A percentile compares a stretch with the other conserved stretches of the same genome.
Evolutionary conservation across 805 yeast genomes (phyloP).

Genomic region (Metschnikowia kunwiensis): DNA sequence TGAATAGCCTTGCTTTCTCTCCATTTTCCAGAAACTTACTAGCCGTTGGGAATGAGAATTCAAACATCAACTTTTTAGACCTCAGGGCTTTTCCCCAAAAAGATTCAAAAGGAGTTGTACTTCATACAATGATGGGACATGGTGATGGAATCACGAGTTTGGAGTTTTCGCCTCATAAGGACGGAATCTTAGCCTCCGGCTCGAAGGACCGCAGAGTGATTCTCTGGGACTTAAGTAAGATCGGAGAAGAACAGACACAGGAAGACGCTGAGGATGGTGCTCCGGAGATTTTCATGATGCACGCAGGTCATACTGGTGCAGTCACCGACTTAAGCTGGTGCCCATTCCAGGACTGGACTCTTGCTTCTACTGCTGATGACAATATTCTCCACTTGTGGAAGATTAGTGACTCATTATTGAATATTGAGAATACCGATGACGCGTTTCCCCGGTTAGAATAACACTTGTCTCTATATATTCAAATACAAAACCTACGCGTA

Average conservation of each 20-base stretch:
- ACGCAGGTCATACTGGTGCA: conserved; percentile 83
- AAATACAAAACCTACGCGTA: too few species aligned
- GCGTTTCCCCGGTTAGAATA: conserved; percentile 27
- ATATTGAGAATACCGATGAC: conserved; percentile 17
- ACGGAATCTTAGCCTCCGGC: conserved; percentile 75
- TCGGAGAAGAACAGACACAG: conserved; percentile 81
- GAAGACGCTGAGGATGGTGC: conserved; percentile 92
- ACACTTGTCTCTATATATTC: too few species aligned
- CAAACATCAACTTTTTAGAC: conserved; percentile 65
- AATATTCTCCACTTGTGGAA: conserved; percentile 62
- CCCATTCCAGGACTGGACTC: conserved; percentile 70
- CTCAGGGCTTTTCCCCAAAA: conserved; percentile 32
- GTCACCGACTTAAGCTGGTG: conserved; percentile 73
- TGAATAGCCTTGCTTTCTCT: conserved; percentile 67
- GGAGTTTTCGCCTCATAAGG: conserved; percentile 75
- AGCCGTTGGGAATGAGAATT: conserved; percentile 69
- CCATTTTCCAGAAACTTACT: conserved; percentile 55
- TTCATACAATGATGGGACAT: conserved; percentile 81
- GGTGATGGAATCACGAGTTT: conserved; percentile 66
- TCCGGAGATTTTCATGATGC: conserved; percentile 87
- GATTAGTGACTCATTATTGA: conserved; percentile 33
- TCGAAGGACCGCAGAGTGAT: conserved; percentile 75
- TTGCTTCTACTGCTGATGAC: conserved; percentile 63
- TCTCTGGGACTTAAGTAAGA: conserved; percentile 73
- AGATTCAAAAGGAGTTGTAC: conserved; percentile 24